phyloP scores from a whole-genome alignment of 139 green algal species.

The Chlamydomonas asymmetrica region DNA sequence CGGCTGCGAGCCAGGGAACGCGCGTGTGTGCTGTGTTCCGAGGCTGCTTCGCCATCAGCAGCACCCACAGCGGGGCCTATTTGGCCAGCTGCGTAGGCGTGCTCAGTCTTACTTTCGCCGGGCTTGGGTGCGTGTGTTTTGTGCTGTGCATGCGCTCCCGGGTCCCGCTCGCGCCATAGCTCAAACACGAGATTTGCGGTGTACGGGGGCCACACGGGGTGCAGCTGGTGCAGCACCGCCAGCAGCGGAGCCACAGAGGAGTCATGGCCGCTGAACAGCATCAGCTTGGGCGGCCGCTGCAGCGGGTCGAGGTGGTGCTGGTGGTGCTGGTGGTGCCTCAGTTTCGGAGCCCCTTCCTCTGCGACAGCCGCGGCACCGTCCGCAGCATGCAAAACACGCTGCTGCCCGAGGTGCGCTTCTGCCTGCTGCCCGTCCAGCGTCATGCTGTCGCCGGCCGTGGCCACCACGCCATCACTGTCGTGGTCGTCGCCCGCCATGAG shows the following conservation, averaged over 20 bases:
- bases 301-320: too few species aligned
- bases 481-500: too few species aligned
- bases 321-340: too few species aligned
- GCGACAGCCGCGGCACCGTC: not conserved
- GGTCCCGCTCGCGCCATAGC: conserved; percentile 45
- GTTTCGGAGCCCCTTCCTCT: not conserved
- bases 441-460: not conserved
- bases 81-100: too few species aligned
- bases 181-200: conserved; percentile 54
- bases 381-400: not conserved
- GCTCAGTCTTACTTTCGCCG: too few species aligned
- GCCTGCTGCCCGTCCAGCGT: not conserved
- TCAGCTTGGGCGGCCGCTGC: conserved; percentile 23
- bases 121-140: too few species aligned
- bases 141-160: not conserved
- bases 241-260: conserved; percentile 65
- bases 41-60: not conserved
- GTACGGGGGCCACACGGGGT: conserved; percentile 56
- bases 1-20: not conserved
- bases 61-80: not conserved
- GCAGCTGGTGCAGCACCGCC: conserved; percentile 21
- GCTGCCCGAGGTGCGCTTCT: not conserved
- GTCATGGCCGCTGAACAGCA: conserved; percentile 65
- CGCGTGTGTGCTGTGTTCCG: not conserved
- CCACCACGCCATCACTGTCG: not conserved